These are phyloP conservation scores for Moesziomyces antarcticus DNA, from an alignment of 1,284 basidiomycete genomes.

Conservation along the genomic window DNA sequence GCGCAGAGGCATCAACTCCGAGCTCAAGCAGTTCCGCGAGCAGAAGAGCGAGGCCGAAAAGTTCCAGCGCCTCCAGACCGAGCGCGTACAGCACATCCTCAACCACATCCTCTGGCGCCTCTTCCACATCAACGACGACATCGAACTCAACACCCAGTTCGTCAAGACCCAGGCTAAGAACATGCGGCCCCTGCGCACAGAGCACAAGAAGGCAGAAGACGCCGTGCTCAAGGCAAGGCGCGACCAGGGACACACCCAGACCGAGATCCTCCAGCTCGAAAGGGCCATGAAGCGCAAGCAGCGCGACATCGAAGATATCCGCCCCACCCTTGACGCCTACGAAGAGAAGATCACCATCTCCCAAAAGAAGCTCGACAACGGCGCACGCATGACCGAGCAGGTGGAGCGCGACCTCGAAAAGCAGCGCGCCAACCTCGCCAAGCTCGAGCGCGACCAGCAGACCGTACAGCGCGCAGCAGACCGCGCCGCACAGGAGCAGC, in stretches of 20 bases:
- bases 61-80: conserved; percentile 81
- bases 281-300: conserved; percentile 44
- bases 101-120: conserved; percentile 88
- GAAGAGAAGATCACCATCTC: conserved; percentile 90
- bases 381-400: conserved; percentile 75
- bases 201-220: conserved; percentile 83
- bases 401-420: conserved; percentile 78
- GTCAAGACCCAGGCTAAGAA: conserved; percentile 69
- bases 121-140: conserved; percentile 80
- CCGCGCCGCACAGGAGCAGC: conserved; percentile 76
- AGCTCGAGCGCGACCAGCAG: conserved; percentile 78
- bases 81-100: conserved; percentile 81
- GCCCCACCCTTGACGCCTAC: conserved; percentile 69
- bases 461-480: conserved; percentile 71
- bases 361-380: conserved; percentile 79
- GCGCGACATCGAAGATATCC: conserved; percentile 46
- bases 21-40: conserved; percentile 97
- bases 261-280: conserved; percentile 50
- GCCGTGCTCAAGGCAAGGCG: conserved; percentile 73
- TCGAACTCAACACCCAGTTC: conserved; percentile 49
- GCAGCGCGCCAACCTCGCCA: conserved; percentile 74
- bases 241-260: conserved; percentile 50
- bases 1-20: conserved; percentile 88
- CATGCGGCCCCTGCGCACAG: conserved; percentile 79
- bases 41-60: conserved; percentile 92